A percentile compares a stretch with the other conserved stretches of the same genome.
phyloP scores from a whole-genome alignment of 192 early-diverging fungal genomes.

The Coemansia nantahalensis region DNA sequence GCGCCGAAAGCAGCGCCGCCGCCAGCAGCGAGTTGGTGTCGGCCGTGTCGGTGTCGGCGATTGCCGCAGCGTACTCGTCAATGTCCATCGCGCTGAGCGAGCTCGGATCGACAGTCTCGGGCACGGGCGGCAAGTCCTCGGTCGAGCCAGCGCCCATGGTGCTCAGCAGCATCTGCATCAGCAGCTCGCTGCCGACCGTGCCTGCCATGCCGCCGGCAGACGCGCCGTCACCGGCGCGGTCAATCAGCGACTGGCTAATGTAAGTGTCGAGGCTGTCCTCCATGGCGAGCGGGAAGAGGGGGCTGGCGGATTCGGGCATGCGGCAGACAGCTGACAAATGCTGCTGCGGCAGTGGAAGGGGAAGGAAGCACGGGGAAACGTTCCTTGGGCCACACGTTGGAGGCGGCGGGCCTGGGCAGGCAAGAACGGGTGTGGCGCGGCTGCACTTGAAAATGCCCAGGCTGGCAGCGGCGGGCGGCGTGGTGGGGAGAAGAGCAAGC shows the following conservation, averaged over 20 bases:
- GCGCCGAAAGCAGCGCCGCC: too few relatives aligned
- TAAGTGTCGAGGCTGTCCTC: slow-evolving; percentile 32
- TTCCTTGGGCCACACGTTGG: too few relatives aligned
- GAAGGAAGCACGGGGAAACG: too few relatives aligned
- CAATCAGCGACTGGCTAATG: slow-evolving; percentile 46
- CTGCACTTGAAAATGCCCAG: too few relatives aligned
- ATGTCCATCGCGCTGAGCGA: slow-evolving; percentile 15
- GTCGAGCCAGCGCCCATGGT: slow-evolving; percentile 4
- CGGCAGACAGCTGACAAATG: too few relatives aligned
- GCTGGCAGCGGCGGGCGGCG: too few relatives aligned
- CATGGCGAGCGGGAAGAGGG: slow-evolving; percentile 1
- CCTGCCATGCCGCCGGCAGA: neutral
- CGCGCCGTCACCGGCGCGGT: slow-evolving; percentile 10
- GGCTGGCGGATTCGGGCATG: neutral
- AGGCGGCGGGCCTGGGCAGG: too few relatives aligned
- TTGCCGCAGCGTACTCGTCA: slow-evolving; percentile 4
- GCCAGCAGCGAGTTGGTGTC: too few relatives aligned
- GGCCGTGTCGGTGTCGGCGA: neutral
- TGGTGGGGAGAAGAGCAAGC: too few relatives aligned
- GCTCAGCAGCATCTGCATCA: slow-evolving; percentile 38
- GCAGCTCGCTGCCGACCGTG: slow-evolving; percentile 21
- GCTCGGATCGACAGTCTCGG: slow-evolving; percentile 34
- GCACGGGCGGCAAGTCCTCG: neutral
- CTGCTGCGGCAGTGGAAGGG: too few relatives aligned
- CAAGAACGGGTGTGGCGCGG: too few relatives aligned